These are phyloP conservation scores for Alternaria angustiovoidea DNA, from an alignment of 2,329 filamentous ascomycete species.

Conservation along the genomic window DNA sequence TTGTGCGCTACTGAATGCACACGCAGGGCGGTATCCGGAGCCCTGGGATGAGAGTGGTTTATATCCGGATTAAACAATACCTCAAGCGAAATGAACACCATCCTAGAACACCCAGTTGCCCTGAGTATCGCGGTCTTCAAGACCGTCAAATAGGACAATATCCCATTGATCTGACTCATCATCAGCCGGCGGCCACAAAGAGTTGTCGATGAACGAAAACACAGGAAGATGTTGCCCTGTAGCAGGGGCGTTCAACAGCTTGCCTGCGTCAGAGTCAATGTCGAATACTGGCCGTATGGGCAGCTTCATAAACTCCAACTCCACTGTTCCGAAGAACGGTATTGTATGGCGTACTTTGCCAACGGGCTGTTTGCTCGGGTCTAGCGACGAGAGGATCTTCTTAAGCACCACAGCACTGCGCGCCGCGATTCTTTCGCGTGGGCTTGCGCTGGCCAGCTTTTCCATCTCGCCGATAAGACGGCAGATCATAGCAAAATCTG, in stretches of 20 bases:
- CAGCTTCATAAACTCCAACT: conserved; percentile 39
- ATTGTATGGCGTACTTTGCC: conserved; percentile 39
- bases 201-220: conserved; percentile 47
- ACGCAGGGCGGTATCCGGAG: conserved; percentile 7
- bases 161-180: conserved; percentile 40
- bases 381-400: conserved; percentile 44
- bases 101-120: conserved; percentile 43
- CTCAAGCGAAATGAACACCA: neutral
- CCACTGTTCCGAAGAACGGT: conserved; percentile 47
- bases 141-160: conserved; percentile 46
- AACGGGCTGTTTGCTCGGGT: conserved; percentile 33
- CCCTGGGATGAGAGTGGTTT: neutral
- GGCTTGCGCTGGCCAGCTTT: conserved; percentile 40
- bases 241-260: conserved; percentile 34
- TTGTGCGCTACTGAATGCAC: conserved; percentile 5
- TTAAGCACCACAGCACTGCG: conserved; percentile 45
- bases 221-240: conserved; percentile 40
- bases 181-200: conserved; percentile 39
- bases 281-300: conserved; percentile 42
- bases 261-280: conserved; percentile 39
- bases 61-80: neutral
- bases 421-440: conserved; percentile 46
- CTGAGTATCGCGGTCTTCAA: conserved; percentile 44
- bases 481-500: conserved; percentile 49
- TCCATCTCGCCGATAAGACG: conserved; percentile 48